Conservation (phyloP, 768 basidiomycete species). For the Boletus patriciae region DNA sequence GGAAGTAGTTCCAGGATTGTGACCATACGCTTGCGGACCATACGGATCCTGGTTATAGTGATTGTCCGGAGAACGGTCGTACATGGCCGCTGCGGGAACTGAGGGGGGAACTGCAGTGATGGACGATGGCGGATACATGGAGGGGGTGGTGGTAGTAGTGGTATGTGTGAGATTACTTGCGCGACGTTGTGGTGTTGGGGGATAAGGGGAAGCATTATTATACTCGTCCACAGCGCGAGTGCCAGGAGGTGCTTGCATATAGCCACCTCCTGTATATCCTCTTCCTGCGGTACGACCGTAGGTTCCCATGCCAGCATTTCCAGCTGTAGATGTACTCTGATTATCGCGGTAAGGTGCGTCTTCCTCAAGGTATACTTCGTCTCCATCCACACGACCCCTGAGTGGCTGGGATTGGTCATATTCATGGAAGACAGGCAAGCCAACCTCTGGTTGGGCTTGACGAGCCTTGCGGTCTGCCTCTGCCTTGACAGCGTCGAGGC, state of each 20-base stretch:
- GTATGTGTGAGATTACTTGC: conserved; percentile 40
- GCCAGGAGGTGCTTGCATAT: conserved; percentile 62
- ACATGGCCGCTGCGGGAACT: conserved; percentile 15
- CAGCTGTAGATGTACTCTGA: conserved; percentile 23
- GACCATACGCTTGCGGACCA: conserved; percentile 46
- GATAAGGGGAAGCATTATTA: conserved; percentile 50
- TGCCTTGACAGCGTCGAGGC: conserved; percentile 82
- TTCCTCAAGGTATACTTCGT: conserved; percentile 57
- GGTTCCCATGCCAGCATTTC: conserved; percentile 25
- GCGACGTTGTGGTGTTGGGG: conserved; percentile 44
- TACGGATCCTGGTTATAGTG: conserved; percentile 32
- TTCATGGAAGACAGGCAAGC: conserved; percentile 76
- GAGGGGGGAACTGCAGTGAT: conserved; percentile 21
- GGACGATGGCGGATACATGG: conserved; percentile 36
- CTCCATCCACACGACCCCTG: conserved; percentile 56
- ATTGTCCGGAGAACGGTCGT: conserved; percentile 18
- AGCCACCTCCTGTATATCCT: conserved; percentile 53
- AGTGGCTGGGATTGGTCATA: conserved; percentile 61
- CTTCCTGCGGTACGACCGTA: conserved; percentile 35
- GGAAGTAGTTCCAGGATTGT: conserved; percentile 50
- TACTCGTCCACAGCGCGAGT: conserved; percentile 76
- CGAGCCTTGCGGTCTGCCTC: conserved; percentile 81
- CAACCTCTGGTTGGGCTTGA: conserved; percentile 58
- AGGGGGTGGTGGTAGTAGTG: conserved; percentile 43
- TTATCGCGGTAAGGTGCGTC: conserved; percentile 37